Base-by-base conservation (phyloP, 441 rosid genomes). In the Melastoma candidum region DNA sequence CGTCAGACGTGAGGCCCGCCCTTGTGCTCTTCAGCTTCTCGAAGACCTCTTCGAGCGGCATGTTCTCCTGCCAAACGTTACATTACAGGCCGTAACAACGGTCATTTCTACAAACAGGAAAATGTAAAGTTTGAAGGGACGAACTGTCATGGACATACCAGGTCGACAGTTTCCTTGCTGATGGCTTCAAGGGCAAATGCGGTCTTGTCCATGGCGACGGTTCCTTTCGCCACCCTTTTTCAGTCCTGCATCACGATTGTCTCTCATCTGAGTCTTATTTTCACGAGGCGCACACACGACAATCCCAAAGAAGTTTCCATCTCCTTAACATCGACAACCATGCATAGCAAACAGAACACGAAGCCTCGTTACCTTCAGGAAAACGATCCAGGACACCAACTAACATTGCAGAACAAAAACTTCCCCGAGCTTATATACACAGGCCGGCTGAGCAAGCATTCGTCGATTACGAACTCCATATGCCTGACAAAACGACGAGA, bases 1-100 rank as follows among this genome's bases (percentile, higher is more conserved):
- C 84, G 44, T 69, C 61, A 7, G 72, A 13, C 46, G 25, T 73
- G 29, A 81, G 63, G 7, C 84, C 87, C 53, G 72, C 64, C 64
- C 63, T 66, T 1, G 79, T 78, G 56, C 84, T 76, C 63, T 73
- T 78, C 45, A 81, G 64, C 32, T 25, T 44, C 46, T 2, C 9
- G 44, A 11, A 24, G 22, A 17, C 22, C 22, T 17, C 22, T 17
- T 17, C 22, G 22, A 17, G 22, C 22, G 22, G 22, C 22, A 17
- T 17, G 22, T 17, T 17, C 22, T 17, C 22, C 22, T 17, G 22
- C 22, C 22, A 17, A 17, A 17, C 22, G 22, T 17, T 17, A 17
- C 22, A 17, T 17, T 17, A 17, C 22, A 17, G 22, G 22, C 22
- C 22, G 22, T 17, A 17, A 13, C 11, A n/a, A 22, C 3, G 11